Evolutionary conservation across 352 stramenopile species (phyloP).

Genomic region (Elongisporangium senticosum): DNA sequence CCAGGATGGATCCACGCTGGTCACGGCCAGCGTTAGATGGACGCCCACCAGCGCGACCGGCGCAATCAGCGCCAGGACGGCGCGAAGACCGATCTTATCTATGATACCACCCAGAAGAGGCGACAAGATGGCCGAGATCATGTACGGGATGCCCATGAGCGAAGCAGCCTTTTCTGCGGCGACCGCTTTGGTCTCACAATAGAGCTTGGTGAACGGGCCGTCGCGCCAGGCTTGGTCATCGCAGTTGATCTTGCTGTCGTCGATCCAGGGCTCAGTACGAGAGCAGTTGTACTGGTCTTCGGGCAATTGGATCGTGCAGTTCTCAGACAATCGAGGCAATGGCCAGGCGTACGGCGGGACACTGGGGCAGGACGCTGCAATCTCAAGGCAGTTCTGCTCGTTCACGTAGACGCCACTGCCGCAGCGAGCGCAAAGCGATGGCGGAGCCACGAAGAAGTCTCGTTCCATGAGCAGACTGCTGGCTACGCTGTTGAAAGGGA

Average conservation of each 20-base stretch:
- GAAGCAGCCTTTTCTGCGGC: constrained; percentile 36
- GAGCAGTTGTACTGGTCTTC: constrained; percentile 28
- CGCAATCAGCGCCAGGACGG: constrained; percentile 49
- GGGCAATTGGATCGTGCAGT: constrained; percentile 33
- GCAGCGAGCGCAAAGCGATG: constrained; percentile 24
- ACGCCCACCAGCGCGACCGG: constrained; percentile 48
- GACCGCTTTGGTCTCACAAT: constrained; percentile 29
- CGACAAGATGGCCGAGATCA: constrained; percentile 67
- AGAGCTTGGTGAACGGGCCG: constrained; percentile 22
- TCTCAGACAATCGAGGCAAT: constrained; percentile 26
- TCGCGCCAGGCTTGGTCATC: constrained; percentile 34
- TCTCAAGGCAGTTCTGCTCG: constrained; percentile 23
- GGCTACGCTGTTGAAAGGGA: constrained; percentile 88
- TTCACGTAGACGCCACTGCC: constrained; percentile 25
- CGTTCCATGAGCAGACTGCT: constrained; percentile 77
- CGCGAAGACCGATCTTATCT: constrained; percentile 63
- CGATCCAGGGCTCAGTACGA: constrained; percentile 22
- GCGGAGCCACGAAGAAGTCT: constrained; percentile 47
- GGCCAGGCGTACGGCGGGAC: constrained; percentile 42
- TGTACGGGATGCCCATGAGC: constrained; percentile 83
- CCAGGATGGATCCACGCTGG: constrained; percentile 39
- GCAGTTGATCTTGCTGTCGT: constrained; percentile 40
- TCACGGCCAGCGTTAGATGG: constrained; percentile 63
- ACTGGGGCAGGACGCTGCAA: constrained; percentile 20
- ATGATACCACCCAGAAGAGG: constrained; percentile 79